Conservation (phyloP, 495 filamentous ascomycete species). For the Neurospora africana region DNA sequence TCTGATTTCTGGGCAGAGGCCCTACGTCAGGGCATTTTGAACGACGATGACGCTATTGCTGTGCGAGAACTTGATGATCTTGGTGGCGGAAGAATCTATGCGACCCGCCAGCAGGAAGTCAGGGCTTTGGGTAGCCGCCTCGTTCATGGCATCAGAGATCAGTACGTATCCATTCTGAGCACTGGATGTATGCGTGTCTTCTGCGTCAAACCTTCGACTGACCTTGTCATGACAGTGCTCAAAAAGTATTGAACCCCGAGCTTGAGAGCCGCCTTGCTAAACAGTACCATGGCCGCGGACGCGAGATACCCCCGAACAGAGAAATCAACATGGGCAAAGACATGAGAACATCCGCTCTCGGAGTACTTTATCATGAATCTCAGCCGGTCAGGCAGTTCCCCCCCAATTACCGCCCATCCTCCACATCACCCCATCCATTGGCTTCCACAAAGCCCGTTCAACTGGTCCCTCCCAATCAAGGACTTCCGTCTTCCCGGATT, state of each 20-base stretch:
- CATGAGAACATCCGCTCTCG: neutral
- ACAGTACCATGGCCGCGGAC: neutral
- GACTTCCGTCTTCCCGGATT: neutral
- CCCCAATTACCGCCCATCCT: neutral
- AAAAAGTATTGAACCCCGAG: neutral
- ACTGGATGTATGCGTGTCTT: neutral
- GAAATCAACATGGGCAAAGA: neutral
- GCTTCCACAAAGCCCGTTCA: neutral
- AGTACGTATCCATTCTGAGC: neutral
- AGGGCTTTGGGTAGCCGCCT: neutral
- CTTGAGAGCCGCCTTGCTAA: neutral
- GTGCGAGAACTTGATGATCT: slow-evolving; percentile 19
- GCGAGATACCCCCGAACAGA: neutral
- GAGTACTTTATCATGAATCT: neutral
- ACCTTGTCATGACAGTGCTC: neutral
- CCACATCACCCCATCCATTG: neutral
- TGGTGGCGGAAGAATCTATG: slow-evolving; percentile 16
- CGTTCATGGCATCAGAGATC: neutral
- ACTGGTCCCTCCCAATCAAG: neutral
- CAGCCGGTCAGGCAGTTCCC: neutral
- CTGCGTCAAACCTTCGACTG: neutral
- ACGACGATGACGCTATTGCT: slow-evolving; percentile 17
- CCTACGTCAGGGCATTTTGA: slow-evolving; percentile 3
- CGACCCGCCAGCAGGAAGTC: neutral
- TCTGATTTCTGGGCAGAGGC: neutral